Evolutionary conservation across 2,329 filamentous ascomycete genomes (phyloP).

Genomic region (Rutstroemia sp.): DNA sequence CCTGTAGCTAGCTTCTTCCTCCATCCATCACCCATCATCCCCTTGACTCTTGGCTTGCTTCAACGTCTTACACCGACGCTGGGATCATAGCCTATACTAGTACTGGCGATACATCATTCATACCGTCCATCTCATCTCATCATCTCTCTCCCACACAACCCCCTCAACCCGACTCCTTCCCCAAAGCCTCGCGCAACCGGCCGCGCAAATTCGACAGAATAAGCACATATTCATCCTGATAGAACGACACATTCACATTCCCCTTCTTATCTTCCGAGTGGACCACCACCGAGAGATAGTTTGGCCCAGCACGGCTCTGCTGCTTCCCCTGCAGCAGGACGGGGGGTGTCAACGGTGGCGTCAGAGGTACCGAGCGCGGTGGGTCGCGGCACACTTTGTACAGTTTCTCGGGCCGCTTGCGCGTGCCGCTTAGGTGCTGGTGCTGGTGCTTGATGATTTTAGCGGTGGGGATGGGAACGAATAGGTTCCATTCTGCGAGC

Average conservation of each 20-base stretch:
- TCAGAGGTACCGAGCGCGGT: slow-evolving; percentile 7
- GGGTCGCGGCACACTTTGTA: background rate
- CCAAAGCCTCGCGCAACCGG: slow-evolving; percentile 3
- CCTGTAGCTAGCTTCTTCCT: background rate
- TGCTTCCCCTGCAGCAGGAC: background rate
- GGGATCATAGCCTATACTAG: background rate
- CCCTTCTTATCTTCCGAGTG: slow-evolving; percentile 3
- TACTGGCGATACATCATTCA: background rate
- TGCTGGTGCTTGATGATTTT: background rate
- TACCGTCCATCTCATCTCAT: background rate
- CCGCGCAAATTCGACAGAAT: slow-evolving; percentile 4
- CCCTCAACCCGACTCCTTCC: slow-evolving; percentile 3
- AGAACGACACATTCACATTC: background rate
- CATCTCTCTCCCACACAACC: background rate
- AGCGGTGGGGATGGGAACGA: background rate
- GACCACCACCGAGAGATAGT: slow-evolving; percentile 2
- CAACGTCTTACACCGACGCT: background rate
- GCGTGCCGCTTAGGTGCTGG: background rate
- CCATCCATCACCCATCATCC: background rate
- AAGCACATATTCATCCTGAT: slow-evolving; percentile 6
- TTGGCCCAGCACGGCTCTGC: background rate
- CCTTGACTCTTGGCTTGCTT: background rate
- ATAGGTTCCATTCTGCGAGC: slow-evolving; percentile 8
- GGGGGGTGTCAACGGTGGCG: slow-evolving; percentile 2
- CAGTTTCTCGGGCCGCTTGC: background rate